Evolutionary conservation across 306 rosid genomes (phyloP).

Genomic region (Hippophae rhamnoides): DNA sequence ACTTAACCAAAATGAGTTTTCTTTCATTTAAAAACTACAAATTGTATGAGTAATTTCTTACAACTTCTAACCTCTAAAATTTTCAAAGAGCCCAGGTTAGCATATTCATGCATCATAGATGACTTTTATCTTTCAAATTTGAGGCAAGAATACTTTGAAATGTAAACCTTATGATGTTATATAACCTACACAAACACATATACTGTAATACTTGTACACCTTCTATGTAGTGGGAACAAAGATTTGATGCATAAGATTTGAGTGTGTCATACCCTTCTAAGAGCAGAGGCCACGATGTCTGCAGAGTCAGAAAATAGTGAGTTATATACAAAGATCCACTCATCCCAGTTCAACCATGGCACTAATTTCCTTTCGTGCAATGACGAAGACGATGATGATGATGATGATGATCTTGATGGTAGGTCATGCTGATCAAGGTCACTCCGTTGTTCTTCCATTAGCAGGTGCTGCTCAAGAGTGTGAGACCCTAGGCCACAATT

Average conservation of each 20-base stretch:
- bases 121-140: no score
- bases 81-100: no score
- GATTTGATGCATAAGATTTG: background rate
- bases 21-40: no score
- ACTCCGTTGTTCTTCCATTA: conserved; percentile 4
- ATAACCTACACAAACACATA: background rate
- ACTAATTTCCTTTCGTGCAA: conserved; percentile 45
- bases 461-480: no score
- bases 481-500: no score
- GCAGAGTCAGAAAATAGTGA: conserved; percentile 62
- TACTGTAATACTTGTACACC: no score
- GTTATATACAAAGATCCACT: conserved; percentile 64
- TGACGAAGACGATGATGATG: conserved; percentile 5
- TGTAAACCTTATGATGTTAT: background rate
- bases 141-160: background rate
- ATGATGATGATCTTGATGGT: background rate
- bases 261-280: conserved; percentile 39
- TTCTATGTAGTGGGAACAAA: no score
- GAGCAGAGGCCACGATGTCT: conserved; percentile 49
- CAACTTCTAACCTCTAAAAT: no score
- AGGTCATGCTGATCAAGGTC: conserved; percentile 1
- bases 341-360: conserved; percentile 88
- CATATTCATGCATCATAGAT: no score
- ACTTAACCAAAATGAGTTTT: no score
- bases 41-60: no score